phyloP scores from a whole-genome alignment of 202 grass and related monocot genomes.

The Setaria italica region DNA sequence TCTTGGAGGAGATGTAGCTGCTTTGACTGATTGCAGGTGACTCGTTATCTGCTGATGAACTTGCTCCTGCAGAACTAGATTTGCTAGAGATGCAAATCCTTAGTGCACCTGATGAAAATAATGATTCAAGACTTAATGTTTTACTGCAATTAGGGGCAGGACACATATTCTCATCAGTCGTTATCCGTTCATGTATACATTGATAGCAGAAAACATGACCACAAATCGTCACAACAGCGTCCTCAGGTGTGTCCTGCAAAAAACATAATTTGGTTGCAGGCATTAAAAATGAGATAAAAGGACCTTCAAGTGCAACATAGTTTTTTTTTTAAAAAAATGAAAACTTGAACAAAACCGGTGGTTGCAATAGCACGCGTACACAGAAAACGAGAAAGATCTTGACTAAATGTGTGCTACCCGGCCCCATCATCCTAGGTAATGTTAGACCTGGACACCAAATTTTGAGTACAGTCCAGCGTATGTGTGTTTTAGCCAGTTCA shows the following conservation, averaged over 20 bases:
- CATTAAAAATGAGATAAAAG: slow-evolving; percentile 30
- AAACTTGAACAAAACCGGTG: slow-evolving; percentile 33
- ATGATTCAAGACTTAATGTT: slow-evolving; percentile 62
- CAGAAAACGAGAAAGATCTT: slow-evolving; percentile 6
- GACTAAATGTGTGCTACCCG: slow-evolving; percentile 19
- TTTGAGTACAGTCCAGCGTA: background rate
- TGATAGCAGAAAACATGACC: slow-evolving; percentile 99
- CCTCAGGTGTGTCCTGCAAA: slow-evolving; percentile 90
- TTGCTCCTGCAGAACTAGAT: slow-evolving; percentile 55
- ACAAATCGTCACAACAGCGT: slow-evolving; percentile 88
- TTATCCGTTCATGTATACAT: slow-evolving; percentile 88
- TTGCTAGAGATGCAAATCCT: slow-evolving; percentile 68
- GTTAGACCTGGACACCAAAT: slow-evolving; percentile 26
- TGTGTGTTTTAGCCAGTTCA: slow-evolving; percentile 17
- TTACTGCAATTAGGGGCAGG: slow-evolving; percentile 67
- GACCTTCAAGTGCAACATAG: background rate
- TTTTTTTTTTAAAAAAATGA: background rate
- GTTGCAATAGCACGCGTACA: background rate
- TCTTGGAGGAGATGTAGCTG: slow-evolving; percentile 91
- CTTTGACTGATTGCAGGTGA: slow-evolving; percentile 69
- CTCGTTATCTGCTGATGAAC: slow-evolving; percentile 58
- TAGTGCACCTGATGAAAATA: slow-evolving; percentile 82
- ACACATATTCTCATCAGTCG: slow-evolving; percentile 79
- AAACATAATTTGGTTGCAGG: slow-evolving; percentile 22
- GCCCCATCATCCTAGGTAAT: background rate